Evolutionary conservation across 2,329 filamentous ascomycete genomes (phyloP), one percentile per base, ranked within the genome.

Genomic region (Xylariales sp.): DNA sequence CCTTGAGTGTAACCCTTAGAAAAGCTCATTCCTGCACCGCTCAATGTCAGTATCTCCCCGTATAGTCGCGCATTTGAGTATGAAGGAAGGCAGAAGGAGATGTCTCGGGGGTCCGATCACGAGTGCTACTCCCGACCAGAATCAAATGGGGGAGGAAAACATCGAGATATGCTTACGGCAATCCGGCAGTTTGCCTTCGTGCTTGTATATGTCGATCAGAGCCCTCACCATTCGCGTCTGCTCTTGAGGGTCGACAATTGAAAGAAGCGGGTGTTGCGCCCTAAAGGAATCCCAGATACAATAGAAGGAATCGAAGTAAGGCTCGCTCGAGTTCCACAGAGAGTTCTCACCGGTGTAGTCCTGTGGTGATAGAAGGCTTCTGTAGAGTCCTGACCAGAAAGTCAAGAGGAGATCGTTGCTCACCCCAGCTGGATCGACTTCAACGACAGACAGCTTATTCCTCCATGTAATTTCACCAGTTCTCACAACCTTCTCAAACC

Each of bases 281-380:
- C 84, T 70, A 51, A 84, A 88, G 0, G 80, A 84, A 55, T 88
- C 84, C 84, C 84, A 88, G 25, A 88, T 86, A 53, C 73, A 76
- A 52, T 76, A 76, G 45, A 76, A 76, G 22, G 81, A 86, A 54
- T 88, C 84, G 55, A 80, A 88, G 51, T 88, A 88, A 1, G 84
- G 84, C 58, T 84, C 81, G 1, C 68, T 65, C 4, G 79, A 84
- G 10, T 78, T 57, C 84, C 84, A 88, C 1, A 83, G 60, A 25
- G 76, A 80, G 47, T 88, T 88, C 58, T 88, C 84, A 4, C 82
- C 82, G 0, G 84, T 88, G 53, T 87, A 87, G 51, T 88, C 83
- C 57, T 88, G 83, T 7, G 84, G 84, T 31, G 78, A 82, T 40
- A 88, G 76, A 68, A 87, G 70, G 4, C 77, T 70, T 20, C 84